phyloP scores from a whole-genome alignment of 805 yeast species.

The Metschnikowia baotianmanensis region DNA sequence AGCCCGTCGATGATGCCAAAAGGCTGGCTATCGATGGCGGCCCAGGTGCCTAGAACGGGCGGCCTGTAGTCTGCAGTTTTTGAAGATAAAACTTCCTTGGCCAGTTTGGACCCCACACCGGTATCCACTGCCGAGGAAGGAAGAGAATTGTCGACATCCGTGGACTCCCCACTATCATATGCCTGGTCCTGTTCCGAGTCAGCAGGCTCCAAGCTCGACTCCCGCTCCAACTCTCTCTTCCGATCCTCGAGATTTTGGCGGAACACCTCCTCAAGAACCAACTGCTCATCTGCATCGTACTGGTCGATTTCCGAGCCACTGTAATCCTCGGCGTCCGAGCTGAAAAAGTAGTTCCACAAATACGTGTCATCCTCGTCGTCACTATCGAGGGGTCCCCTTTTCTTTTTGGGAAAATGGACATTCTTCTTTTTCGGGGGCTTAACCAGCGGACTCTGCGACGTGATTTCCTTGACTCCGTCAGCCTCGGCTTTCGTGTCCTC shows the following conservation, averaged over 20 bases:
- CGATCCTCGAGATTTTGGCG: slow-evolving; percentile 24
- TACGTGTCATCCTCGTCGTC: slow-evolving; percentile 67
- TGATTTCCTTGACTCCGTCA: slow-evolving; percentile 8
- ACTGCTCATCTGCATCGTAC: slow-evolving; percentile 23
- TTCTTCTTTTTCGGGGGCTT: slow-evolving; percentile 13
- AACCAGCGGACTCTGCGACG: slow-evolving; percentile 7
- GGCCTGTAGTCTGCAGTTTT: slow-evolving; percentile 84
- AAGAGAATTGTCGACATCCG: slow-evolving; percentile 86
- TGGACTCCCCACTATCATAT: slow-evolving; percentile 77
- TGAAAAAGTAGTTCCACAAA: slow-evolving; percentile 71
- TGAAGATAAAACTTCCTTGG: slow-evolving; percentile 89
- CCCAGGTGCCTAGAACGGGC: slow-evolving; percentile 92
- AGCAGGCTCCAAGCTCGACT: slow-evolving; percentile 15
- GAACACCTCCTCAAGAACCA: slow-evolving; percentile 25
- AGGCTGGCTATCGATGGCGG: slow-evolving; percentile 72
- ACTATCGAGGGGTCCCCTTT: slow-evolving; percentile 26
- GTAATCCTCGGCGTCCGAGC: slow-evolving; percentile 38
- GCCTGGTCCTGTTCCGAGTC: slow-evolving; percentile 37
- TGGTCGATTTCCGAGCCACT: slow-evolving; percentile 23
- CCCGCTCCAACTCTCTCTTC: slow-evolving; percentile 13
- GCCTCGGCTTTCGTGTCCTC: slow-evolving; percentile 15
- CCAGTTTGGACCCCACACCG: slow-evolving; percentile 66
- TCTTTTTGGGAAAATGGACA: slow-evolving; percentile 11
- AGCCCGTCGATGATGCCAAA: slow-evolving; percentile 94
- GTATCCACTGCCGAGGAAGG: slow-evolving; percentile 64